These are phyloP conservation scores for Chionographis japonica DNA, from an alignment of 106 monocot genomes.

Conservation along the genomic window DNA sequence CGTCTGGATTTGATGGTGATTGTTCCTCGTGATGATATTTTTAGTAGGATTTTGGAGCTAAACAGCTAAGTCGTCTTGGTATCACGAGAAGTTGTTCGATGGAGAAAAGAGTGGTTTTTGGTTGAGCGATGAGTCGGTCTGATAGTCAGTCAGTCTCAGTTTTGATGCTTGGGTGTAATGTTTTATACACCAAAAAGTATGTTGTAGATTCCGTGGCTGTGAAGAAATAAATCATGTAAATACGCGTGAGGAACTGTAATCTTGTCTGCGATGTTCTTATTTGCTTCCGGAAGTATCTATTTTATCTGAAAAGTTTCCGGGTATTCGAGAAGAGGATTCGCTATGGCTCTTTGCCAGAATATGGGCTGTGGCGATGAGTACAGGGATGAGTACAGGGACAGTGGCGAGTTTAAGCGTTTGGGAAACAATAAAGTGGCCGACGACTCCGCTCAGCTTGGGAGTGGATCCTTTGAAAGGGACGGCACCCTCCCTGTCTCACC, in stretches of 20 bases:
- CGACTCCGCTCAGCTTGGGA: conserved; percentile 30
- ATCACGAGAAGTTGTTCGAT: not conserved
- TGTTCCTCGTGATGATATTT: too few species aligned
- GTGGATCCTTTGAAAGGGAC: conserved; percentile 29
- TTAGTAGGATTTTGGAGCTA: too few species aligned
- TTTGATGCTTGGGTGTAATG: not conserved
- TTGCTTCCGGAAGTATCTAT: too few species aligned
- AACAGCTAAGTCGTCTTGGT: not conserved
- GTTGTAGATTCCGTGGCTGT: not conserved
- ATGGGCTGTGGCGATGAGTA: conserved; percentile 34
- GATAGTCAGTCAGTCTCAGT: not conserved
- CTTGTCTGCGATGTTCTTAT: too few species aligned
- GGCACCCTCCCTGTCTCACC: conserved; percentile 1
- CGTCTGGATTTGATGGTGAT: too few species aligned
- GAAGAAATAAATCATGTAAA: not conserved
- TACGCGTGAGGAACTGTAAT: too few species aligned
- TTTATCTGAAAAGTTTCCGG: too few species aligned
- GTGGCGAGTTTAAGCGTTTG: conserved; percentile 21
- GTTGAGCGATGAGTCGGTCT: too few species aligned
- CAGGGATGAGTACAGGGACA: conserved; percentile 15
- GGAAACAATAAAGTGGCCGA: conserved; percentile 25
- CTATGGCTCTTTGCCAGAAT: not conserved
- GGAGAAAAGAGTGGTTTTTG: not conserved
- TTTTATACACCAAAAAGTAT: too few species aligned
- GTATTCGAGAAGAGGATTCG: not conserved